These are phyloP conservation scores for Gnetum montanum DNA, from an alignment of 75 land plant genomes.

Conservation along the genomic window DNA sequence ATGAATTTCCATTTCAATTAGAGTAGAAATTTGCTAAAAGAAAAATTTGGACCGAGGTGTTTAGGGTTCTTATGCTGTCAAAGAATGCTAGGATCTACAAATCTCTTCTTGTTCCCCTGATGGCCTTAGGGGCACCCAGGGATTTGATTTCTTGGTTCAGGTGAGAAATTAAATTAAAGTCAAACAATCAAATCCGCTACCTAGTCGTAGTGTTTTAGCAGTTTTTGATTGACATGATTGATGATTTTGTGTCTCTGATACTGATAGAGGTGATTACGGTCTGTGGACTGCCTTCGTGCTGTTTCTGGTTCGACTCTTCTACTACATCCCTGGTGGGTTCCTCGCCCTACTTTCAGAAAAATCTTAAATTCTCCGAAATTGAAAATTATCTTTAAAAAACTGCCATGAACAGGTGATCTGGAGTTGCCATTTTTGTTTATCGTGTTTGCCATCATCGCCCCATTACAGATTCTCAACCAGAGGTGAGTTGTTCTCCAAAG, in stretches of 20 bases:
- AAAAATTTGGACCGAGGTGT: too few relatives aligned
- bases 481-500: slow-evolving; percentile 35
- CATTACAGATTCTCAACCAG: slow-evolving; percentile 40
- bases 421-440: slow-evolving; percentile 52
- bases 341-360: neutral
- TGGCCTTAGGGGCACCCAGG: too few relatives aligned
- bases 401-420: slow-evolving; percentile 40
- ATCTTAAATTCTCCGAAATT: neutral
- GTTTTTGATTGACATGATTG: too few relatives aligned
- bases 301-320: slow-evolving; percentile 63
- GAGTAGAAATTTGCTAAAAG: too few relatives aligned
- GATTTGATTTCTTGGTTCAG: too few relatives aligned
- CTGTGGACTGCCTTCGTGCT: slow-evolving; percentile 64
- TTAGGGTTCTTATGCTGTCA: too few relatives aligned
- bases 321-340: slow-evolving; percentile 55
- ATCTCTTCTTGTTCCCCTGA: too few relatives aligned
- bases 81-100: too few relatives aligned
- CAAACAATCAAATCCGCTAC: too few relatives aligned
- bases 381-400: neutral
- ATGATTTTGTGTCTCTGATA: neutral
- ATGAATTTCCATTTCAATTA: too few relatives aligned
- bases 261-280: slow-evolving; percentile 70
- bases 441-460: slow-evolving; percentile 52
- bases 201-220: too few relatives aligned
- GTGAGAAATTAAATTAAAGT: too few relatives aligned